Evolutionary conservation across 1,139 yeast species (phyloP).

Genomic region (Pichia sp.): DNA sequence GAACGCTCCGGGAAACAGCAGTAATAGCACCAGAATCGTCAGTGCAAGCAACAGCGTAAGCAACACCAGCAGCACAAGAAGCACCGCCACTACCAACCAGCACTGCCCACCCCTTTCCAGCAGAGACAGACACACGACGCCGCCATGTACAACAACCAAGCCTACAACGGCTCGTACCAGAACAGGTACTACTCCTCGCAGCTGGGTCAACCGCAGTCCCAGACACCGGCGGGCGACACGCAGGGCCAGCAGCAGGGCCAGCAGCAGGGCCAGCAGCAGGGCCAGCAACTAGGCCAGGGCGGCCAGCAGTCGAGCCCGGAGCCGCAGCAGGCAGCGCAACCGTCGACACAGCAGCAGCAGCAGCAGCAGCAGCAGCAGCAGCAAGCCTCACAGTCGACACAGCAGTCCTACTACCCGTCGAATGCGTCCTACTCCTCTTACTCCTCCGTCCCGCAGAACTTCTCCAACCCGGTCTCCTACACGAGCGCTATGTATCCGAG

Average conservation of each 20-base stretch:
- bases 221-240: neutral
- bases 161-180: constrained; percentile 1
- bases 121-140: too few species aligned
- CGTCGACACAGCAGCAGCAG: constrained; percentile 16
- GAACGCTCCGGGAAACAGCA: neutral
- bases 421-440: neutral
- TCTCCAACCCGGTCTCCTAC: constrained; percentile 3
- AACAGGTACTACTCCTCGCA: constrained; percentile 5
- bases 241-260: constrained; percentile 7
- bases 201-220: constrained; percentile 4
- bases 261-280: neutral
- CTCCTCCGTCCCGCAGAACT: neutral
- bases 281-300: too few species aligned
- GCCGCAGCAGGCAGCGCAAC: too few species aligned
- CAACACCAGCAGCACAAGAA: too few species aligned
- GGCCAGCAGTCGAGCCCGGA: neutral
- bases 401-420: constrained; percentile 11
- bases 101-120: neutral
- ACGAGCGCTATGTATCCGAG: constrained; percentile 3
- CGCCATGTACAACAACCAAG: constrained; percentile 7
- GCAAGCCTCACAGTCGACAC: constrained; percentile 6
- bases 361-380: constrained; percentile 11
- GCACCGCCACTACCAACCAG: neutral
- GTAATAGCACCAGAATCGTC: too few species aligned
- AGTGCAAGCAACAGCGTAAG: too few species aligned